Percentiles rank a stretch among this genome's conserved stretches.
These are phyloP conservation scores for Phytophthora citricola DNA, from an alignment of 352 stramenopile species.

Conservation along the genomic window DNA sequence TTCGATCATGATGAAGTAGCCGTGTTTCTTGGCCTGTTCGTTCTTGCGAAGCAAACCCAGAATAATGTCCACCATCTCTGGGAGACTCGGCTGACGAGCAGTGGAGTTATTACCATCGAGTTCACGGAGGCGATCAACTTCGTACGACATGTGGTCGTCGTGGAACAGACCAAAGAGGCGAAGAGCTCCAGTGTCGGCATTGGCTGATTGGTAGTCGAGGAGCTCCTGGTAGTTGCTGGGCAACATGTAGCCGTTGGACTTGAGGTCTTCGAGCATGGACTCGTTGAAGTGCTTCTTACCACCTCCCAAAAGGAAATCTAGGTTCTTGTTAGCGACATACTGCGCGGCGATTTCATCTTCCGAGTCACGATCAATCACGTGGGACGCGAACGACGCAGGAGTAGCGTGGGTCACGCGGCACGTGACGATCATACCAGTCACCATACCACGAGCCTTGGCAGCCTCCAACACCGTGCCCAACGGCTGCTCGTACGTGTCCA, in stretches of 20 bases:
- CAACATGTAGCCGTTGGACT: conserved; percentile 53
- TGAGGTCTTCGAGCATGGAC: conserved; percentile 50
- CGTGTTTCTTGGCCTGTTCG: conserved; percentile 71
- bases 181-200: conserved; percentile 55
- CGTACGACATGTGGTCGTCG: conserved; percentile 73
- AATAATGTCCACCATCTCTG: conserved; percentile 72
- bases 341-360: conserved; percentile 65
- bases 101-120: conserved; percentile 42
- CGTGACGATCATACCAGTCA: conserved; percentile 75
- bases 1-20: conserved; percentile 83
- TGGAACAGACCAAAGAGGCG: conserved; percentile 68
- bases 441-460: conserved; percentile 66
- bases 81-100: conserved; percentile 58
- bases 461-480: conserved; percentile 70
- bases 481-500: conserved; percentile 63
- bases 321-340: conserved; percentile 73
- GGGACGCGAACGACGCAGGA: conserved; percentile 58
- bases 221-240: conserved; percentile 64
- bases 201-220: conserved; percentile 54
- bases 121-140: conserved; percentile 62
- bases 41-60: conserved; percentile 73
- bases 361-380: conserved; percentile 59
- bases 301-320: conserved; percentile 69
- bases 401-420: conserved; percentile 71
- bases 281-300: conserved; percentile 62